phyloP scores from a whole-genome alignment of 371 early-diverging fungal species.

The Apophysomyces ossiformis region DNA sequence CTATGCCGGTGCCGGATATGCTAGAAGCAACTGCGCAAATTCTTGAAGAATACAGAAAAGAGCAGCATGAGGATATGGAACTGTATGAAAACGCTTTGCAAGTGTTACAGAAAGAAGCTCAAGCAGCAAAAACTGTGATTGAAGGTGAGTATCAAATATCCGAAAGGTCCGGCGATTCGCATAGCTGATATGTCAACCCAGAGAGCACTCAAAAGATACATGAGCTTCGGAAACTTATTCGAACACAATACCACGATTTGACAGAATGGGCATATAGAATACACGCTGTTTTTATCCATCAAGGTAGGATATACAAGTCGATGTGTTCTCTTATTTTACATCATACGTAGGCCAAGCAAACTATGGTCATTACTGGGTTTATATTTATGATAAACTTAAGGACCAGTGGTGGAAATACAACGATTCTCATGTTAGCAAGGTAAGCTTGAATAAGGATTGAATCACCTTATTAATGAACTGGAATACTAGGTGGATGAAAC shows the following conservation, averaged over 20 bases:
- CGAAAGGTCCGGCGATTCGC: not conserved
- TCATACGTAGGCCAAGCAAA: slow-evolving; percentile 56
- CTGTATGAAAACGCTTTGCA: slow-evolving; percentile 26
- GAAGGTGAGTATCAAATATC: slow-evolving; percentile 19
- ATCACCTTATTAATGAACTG: not conserved
- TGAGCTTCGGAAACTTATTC: slow-evolving; percentile 25
- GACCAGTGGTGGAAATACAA: slow-evolving; percentile 86
- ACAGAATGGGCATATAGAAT: slow-evolving; percentile 53
- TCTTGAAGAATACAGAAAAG: slow-evolving; percentile 25
- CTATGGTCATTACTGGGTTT: slow-evolving; percentile 92
- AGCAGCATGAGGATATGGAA: slow-evolving; percentile 9
- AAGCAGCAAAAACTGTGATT: slow-evolving; percentile 23
- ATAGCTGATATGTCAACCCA: not conserved
- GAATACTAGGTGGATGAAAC: slow-evolving; percentile 43
- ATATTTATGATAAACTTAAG: slow-evolving; percentile 68
- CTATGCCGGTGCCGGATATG: slow-evolving; percentile 48
- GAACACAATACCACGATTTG: slow-evolving; percentile 44
- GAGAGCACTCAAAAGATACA: slow-evolving; percentile 19
- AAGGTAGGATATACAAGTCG: slow-evolving; percentile 34
- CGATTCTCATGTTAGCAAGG: slow-evolving; percentile 75
- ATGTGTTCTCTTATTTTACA: not conserved
- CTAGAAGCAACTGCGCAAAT: slow-evolving; percentile 42
- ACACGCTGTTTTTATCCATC: slow-evolving; percentile 77
- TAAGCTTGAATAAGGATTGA: slow-evolving; percentile 16
- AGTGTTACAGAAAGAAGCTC: slow-evolving; percentile 26